phyloP scores from a whole-genome alignment of 305 asterid genomes.

The Ilex paraguariensis region DNA sequence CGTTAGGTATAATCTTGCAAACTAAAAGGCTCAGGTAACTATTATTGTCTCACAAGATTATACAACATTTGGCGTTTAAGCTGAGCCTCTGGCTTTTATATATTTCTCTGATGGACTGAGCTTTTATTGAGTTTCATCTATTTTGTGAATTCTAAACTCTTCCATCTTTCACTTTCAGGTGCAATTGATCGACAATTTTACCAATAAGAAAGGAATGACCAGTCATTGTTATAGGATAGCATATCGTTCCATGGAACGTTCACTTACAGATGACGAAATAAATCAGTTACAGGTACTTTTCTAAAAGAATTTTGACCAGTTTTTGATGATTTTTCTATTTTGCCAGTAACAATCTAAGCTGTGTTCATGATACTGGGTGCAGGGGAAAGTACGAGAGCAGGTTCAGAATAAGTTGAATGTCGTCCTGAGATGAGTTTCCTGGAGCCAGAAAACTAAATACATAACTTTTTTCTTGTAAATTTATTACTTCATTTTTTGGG shows the following conservation, averaged over 20 bases:
- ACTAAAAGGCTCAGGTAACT: no score
- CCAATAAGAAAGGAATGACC: slow-evolving; percentile 80
- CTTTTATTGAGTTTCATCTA: no score
- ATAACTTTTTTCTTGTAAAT: neutral
- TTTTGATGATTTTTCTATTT: neutral
- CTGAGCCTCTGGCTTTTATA: no score
- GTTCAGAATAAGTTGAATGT: slow-evolving; percentile 56
- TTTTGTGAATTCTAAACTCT: no score
- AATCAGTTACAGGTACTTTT: slow-evolving; percentile 70
- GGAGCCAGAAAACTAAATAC: neutral
- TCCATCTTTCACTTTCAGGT: slow-evolving; percentile 32
- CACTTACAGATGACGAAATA: slow-evolving; percentile 89
- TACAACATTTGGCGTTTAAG: no score
- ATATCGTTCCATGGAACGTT: slow-evolving; percentile 87
- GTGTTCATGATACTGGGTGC: slow-evolving; percentile 19
- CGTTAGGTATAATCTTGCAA: no score
- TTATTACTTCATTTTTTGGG: no score
- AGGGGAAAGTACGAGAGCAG: slow-evolving; percentile 79
- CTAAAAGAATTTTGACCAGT: neutral
- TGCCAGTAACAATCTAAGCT: slow-evolving; percentile 2
- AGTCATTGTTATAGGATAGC: slow-evolving; percentile 91
- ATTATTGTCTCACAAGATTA: no score
- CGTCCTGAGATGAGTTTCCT: slow-evolving; percentile 43
- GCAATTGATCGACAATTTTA: slow-evolving; percentile 60
- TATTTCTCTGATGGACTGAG: no score